A percentile compares a stretch with the other conserved stretches of the same genome.
phyloP scores from a whole-genome alignment of 331 rosid species.

The Malus hybrid region DNA sequence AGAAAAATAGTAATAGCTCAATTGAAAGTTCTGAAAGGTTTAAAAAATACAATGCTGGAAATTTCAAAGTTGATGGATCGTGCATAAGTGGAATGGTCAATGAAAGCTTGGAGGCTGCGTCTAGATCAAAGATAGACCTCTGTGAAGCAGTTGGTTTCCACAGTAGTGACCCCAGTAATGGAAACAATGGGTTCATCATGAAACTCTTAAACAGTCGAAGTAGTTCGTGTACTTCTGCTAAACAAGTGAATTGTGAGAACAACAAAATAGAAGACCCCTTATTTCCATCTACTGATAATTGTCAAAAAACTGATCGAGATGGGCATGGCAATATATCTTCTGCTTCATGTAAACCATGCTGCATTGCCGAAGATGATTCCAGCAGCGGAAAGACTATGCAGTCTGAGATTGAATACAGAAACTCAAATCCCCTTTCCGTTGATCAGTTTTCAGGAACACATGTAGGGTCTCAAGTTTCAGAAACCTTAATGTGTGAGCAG shows the following conservation, averaged over 20 bases:
- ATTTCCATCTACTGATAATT: slow-evolving; percentile 13
- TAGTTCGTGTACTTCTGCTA: neutral
- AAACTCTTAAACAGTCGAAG: slow-evolving; percentile 11
- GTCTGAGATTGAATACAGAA: slow-evolving; percentile 10
- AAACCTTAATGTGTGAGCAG: slow-evolving; percentile 22
- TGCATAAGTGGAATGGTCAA: slow-evolving; percentile 15
- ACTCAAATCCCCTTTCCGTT: neutral
- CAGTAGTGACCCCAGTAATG: slow-evolving; percentile 6
- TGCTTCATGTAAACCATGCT: slow-evolving; percentile 9
- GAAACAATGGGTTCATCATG: slow-evolving; percentile 3
- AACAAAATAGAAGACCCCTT: slow-evolving; percentile 6
- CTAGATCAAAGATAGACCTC: slow-evolving; percentile 1
- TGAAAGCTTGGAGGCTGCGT: slow-evolving; percentile 5
- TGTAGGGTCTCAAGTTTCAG: slow-evolving; percentile 11
- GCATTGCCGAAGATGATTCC: slow-evolving; percentile 13
- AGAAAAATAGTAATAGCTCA: slow-evolving; percentile 15
- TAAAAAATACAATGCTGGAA: slow-evolving; percentile 19
- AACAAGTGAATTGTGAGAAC: slow-evolving; percentile 4
- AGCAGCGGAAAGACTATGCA: slow-evolving; percentile 17
- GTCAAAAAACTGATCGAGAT: neutral
- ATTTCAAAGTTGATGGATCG: slow-evolving; percentile 11
- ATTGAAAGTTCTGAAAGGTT: slow-evolving; percentile 16
- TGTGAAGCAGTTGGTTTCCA: slow-evolving; percentile 4
- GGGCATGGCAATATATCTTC: slow-evolving; percentile 16
- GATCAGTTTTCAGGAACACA: slow-evolving; percentile 18